Percentiles rank a stretch among this genome's conserved stretches.
phyloP scores from a whole-genome alignment of 352 stramenopile genomes.

The Phytophthora sojae region DNA sequence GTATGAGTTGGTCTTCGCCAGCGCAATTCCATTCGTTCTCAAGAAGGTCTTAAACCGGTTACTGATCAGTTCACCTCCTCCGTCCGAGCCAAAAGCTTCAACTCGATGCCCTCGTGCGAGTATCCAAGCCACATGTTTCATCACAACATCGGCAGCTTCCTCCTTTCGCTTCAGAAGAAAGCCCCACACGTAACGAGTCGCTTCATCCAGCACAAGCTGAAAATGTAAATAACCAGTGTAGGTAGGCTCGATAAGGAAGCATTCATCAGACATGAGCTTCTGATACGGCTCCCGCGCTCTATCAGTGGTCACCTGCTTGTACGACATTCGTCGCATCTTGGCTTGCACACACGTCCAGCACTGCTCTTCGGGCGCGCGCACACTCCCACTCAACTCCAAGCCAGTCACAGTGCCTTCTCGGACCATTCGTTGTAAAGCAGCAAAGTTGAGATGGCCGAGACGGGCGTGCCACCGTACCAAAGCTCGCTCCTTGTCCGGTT shows the following conservation, averaged over 20 bases:
- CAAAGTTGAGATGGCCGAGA: not conserved
- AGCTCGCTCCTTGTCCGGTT: no score
- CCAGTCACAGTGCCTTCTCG: not conserved
- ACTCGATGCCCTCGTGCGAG: no score
- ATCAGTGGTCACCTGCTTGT: constrained; percentile 3
- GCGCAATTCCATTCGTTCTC: no score
- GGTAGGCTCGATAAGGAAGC: not conserved
- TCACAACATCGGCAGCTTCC: no score
- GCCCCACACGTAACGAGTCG: no score
- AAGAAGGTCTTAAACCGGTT: no score
- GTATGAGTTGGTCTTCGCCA: no score
- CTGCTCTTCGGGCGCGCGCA: not conserved
- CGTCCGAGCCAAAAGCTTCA: no score
- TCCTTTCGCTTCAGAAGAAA: no score
- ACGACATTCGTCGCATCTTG: constrained; percentile 9
- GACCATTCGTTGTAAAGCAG: constrained; percentile 1
- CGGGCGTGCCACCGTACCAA: not conserved
- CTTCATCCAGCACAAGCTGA: no score
- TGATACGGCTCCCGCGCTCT: constrained; percentile 2
- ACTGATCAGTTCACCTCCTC: no score
- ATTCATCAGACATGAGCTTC: constrained; percentile 3
- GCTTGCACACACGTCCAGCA: constrained; percentile 10
- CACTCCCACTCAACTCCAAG: constrained; percentile 3
- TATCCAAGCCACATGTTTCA: no score
- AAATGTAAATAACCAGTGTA: constrained; percentile 9